A percentile compares a stretch with the other conserved stretches of the same genome.
phyloP scores from a whole-genome alignment of 768 basidiomycete species.

The Auricularia cornea region DNA sequence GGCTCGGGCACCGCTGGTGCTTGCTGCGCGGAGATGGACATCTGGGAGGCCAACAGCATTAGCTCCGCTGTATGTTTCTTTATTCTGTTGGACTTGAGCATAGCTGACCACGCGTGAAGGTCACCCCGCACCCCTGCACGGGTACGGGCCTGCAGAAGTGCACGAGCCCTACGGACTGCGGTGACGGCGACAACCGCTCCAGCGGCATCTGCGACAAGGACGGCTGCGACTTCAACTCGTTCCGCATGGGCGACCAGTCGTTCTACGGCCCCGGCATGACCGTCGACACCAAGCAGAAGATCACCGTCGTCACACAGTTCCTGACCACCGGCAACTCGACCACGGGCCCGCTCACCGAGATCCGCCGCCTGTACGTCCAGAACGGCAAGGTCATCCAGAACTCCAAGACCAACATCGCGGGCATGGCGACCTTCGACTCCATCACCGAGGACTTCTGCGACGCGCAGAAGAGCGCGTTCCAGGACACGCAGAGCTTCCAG shows the following conservation, averaged over 20 bases:
- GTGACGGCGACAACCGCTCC: conserved; percentile 29
- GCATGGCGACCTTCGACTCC: conserved; percentile 33
- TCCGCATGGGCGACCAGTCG: conserved; percentile 38
- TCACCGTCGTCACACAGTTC: conserved; percentile 57
- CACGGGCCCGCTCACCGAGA: conserved; percentile 41
- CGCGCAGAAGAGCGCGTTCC: conserved; percentile 36
- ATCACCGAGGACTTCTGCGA: conserved; percentile 43
- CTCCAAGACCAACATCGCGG: conserved; percentile 39
- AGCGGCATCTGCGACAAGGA: conserved; percentile 41
- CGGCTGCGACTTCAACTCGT: conserved; percentile 58
- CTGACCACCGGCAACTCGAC: conserved; percentile 37
- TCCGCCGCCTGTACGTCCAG: conserved; percentile 48
- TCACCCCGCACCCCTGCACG: conserved; percentile 45
- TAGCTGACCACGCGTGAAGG: conserved; percentile 4
- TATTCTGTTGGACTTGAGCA: no score
- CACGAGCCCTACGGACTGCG: conserved; percentile 33
- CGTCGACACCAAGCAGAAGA: conserved; percentile 41
- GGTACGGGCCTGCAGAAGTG: conserved; percentile 34
- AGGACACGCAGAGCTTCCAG: conserved; percentile 35
- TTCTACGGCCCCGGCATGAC: conserved; percentile 43
- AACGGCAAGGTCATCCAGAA: conserved; percentile 44
- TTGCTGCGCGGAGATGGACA: conserved; percentile 51
- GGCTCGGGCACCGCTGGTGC: conserved; percentile 39
- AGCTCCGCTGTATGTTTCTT: conserved; percentile 26
- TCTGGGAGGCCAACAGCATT: conserved; percentile 50